Conservation (phyloP, 2,329 filamentous ascomycete genomes). For the Claviceps spartinae region DNA sequence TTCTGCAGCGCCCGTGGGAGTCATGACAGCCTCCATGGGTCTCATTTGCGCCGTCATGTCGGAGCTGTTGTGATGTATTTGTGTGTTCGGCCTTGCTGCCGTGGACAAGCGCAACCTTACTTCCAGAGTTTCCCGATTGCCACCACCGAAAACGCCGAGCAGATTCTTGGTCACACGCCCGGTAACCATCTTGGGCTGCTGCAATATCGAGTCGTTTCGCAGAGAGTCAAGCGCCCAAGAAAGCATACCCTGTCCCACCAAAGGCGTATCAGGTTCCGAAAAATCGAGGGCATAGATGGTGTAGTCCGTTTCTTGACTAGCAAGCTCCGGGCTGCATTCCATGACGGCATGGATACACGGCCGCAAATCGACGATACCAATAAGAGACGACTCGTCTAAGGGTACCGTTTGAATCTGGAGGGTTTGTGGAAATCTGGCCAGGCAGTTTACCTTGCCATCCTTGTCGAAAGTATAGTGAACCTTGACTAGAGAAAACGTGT, state of each 20-base stretch:
- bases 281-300: constrained; percentile 97
- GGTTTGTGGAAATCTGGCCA: constrained; percentile 71
- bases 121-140: constrained; percentile 77
- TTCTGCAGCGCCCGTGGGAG: constrained; percentile 51
- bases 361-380: constrained; percentile 78
- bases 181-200: constrained; percentile 64
- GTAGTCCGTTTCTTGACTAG: constrained; percentile 61
- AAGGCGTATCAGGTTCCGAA: constrained; percentile 82
- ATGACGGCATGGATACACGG: constrained; percentile 75
- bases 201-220: constrained; percentile 25
- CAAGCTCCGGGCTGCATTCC: constrained; percentile 70
- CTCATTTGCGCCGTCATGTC: constrained; percentile 7
- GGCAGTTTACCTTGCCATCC: constrained; percentile 74
- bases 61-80: constrained; percentile 14
- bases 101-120: constrained; percentile 80
- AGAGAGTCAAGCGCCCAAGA: constrained; percentile 58
- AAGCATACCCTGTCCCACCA: constrained; percentile 91
- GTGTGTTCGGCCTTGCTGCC: constrained; percentile 44
- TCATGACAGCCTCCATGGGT: constrained; percentile 24
- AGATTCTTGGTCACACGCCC: constrained; percentile 82
- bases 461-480: constrained; percentile 93
- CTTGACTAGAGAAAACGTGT: constrained; percentile 52
- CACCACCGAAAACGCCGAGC: constrained; percentile 70
- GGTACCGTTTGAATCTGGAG: constrained; percentile 68
- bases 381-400: constrained; percentile 65